Conservation (phyloP, 2,329 filamentous ascomycete species). For the Sclerotinia spermophila region DNA sequence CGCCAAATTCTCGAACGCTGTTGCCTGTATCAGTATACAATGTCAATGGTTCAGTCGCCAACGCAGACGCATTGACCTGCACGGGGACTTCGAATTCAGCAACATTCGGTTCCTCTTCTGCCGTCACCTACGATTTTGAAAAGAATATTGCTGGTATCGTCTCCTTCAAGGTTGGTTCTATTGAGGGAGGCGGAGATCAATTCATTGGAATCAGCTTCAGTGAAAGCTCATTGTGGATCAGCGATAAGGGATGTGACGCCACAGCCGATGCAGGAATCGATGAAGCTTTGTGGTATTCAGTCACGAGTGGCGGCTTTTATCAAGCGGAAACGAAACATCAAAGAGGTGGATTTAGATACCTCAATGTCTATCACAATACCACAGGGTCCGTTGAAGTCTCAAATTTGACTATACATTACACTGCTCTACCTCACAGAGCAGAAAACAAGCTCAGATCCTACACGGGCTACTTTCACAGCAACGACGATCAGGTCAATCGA, state of each 20-base stretch:
- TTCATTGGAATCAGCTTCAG: constrained; percentile 42
- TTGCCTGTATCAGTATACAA: constrained; percentile 32
- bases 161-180: constrained; percentile 35
- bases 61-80: constrained; percentile 23
- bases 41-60: constrained; percentile 36
- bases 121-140: constrained; percentile 41
- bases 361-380: constrained; percentile 44
- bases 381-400: constrained; percentile 30
- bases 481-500: constrained; percentile 49
- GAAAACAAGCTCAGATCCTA: constrained; percentile 40
- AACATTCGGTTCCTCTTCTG: constrained; percentile 34
- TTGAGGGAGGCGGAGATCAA: constrained; percentile 27
- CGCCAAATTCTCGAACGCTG: constrained; percentile 34
- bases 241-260: constrained; percentile 44
- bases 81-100: constrained; percentile 16
- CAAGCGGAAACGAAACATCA: constrained; percentile 42
- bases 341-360: constrained; percentile 51
- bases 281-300: constrained; percentile 46
- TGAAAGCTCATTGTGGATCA: constrained; percentile 47
- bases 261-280: constrained; percentile 47
- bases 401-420: constrained; percentile 37
- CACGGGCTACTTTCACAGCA: constrained; percentile 51
- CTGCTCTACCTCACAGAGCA: constrained; percentile 39
- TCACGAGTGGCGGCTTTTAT: constrained; percentile 40
- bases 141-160: constrained; percentile 42